Evolutionary conservation across 495 filamentous ascomycete genomes (phyloP), one percentile per base, ranked within the genome.

Genomic region (Xylaria palmicola): DNA sequence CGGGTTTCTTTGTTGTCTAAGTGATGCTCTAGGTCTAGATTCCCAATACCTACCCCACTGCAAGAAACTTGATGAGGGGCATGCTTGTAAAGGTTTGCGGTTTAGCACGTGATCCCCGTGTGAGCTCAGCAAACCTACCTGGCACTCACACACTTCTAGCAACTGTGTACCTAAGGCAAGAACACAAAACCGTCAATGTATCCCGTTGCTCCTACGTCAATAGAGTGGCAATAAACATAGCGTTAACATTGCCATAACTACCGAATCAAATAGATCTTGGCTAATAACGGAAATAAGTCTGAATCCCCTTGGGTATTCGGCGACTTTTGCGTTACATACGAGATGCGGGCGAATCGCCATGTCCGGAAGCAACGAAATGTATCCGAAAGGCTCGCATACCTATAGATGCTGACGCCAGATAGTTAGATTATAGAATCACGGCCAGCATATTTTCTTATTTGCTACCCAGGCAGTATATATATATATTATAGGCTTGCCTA

Each of bases 91-190:
- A 17, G 47, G 39, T 50, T 65, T 64, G 47, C 57, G 5, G 12
- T 49, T 59, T 62, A 49, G 56, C 45, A 60, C 62, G n/a, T 62
- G 62, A 24, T 62, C 58, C n/a, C 39, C 40, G 53, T 29, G 56
- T 52, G 55, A 59, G 22, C 34, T 10, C 24, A 44, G 37, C 39
- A 6, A 56, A 43, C 24, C 37, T 56, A 56, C 37, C 53, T 26
- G 37, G 36, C 24, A 44, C 37, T 56, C 26, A 20, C 9, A 17
- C 8, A 37, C n/a, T n/a, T n/a, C n/a, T n/a, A n/a, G n/a, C n/a
- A n/a, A n/a, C n/a, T n/a, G n/a, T n/a, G n/a, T n/a, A n/a, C n/a
- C n/a, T n/a, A n/a, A n/a, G n/a, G n/a, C n/a, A n/a, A n/a, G n/a
- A n/a, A n/a, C n/a, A n/a, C n/a, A n/a, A n/a, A n/a, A n/a, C n/a